Conservation (phyloP, 768 basidiomycete species). For the Psilocybe sp. region DNA sequence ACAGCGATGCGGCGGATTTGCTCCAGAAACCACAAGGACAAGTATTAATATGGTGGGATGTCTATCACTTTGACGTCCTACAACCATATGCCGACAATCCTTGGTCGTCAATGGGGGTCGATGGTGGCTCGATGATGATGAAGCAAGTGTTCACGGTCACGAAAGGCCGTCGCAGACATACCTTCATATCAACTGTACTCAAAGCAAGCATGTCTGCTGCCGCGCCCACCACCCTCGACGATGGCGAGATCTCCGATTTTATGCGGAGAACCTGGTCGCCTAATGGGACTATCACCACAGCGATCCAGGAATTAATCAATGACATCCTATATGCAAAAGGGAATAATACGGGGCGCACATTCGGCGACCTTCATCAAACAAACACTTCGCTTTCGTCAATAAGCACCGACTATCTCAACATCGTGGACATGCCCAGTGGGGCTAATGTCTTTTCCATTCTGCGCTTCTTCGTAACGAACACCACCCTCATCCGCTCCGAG, state of each 20-base stretch:
- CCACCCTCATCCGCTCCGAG: background rate
- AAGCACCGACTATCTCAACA: too few species aligned
- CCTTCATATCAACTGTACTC: conserved; percentile 15
- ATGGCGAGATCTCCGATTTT: conserved; percentile 10
- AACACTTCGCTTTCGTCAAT: too few species aligned
- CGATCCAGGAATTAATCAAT: conserved; percentile 4
- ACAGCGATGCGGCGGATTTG: too few species aligned
- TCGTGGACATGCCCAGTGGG: too few species aligned
- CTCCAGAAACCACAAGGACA: too few species aligned
- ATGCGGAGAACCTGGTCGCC: conserved; percentile 9
- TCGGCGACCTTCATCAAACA: conserved; percentile 2
- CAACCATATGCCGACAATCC: conserved; percentile 12
- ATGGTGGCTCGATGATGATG: conserved; percentile 16
- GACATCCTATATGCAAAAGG: conserved; percentile 4
- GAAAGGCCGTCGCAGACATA: conserved; percentile 13
- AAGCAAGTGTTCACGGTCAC: conserved; percentile 21
- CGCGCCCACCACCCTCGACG: conserved; percentile 1
- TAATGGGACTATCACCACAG: background rate
- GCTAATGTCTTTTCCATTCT: too few species aligned
- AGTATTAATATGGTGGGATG: conserved; percentile 13
- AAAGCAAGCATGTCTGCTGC: conserved; percentile 11
- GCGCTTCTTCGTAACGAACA: conserved; percentile 6
- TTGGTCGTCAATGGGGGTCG: conserved; percentile 7
- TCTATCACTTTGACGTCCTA: conserved; percentile 5
- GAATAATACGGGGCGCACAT: background rate